Percentiles rank a stretch among this genome's conserved stretches.
These are phyloP conservation scores for Cardamine occulta DNA, from an alignment of 345 rosid species.

Conservation along the genomic window DNA sequence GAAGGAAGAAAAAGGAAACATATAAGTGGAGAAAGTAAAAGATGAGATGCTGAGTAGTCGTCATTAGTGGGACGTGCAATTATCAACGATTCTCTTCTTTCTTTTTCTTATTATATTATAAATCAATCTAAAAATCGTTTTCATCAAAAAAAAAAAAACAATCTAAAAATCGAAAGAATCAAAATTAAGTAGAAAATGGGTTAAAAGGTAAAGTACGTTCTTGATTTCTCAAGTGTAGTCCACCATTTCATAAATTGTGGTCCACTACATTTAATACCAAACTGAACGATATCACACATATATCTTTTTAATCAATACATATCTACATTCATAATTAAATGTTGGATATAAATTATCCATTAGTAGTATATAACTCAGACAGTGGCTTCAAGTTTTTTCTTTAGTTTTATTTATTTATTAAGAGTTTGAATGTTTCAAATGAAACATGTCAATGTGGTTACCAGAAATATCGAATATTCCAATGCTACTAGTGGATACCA, in stretches of 20 bases:
- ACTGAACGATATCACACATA: conserved; percentile 4
- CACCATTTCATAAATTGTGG: conserved; percentile 27
- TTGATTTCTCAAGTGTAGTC: conserved; percentile 41
- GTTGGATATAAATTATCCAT: neutral
- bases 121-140: neutral
- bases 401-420: neutral
- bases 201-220: conserved; percentile 33
- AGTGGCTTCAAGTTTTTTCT: neutral
- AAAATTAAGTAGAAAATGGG: conserved; percentile 11
- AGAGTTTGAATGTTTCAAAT: conserved; percentile 11
- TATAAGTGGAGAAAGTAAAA: conserved; percentile 30
- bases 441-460: conserved; percentile 4
- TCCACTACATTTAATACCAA: conserved; percentile 27
- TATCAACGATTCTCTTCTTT: conserved; percentile 37
- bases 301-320: neutral
- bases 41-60: conserved; percentile 39
- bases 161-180: conserved; percentile 7
- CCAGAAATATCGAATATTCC: neutral
- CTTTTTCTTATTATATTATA: conserved; percentile 7
- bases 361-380: neutral
- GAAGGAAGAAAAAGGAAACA: conserved; percentile 22
- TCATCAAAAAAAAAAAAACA: neutral
- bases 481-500: neutral
- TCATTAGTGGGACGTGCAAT: conserved; percentile 42
- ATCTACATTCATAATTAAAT: neutral